A percentile compares a stretch with the other conserved stretches of the same genome.
phyloP scores from a whole-genome alignment of 1,139 yeast species.

The Suhomyces guaymorum region DNA sequence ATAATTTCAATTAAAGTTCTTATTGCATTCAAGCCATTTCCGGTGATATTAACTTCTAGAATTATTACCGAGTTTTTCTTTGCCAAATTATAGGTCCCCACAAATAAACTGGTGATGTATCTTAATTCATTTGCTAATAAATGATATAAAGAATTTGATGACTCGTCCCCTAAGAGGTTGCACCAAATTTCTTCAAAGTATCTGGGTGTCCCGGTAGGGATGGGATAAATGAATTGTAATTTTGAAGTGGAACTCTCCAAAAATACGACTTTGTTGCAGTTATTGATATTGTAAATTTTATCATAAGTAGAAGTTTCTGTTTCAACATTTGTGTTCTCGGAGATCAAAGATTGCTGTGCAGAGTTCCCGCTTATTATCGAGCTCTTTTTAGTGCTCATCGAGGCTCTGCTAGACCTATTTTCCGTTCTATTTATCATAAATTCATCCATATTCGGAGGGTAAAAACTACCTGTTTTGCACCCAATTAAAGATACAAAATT shows the following conservation, averaged over 20 bases:
- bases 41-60: slow-evolving; percentile 49
- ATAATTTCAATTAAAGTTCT: slow-evolving; percentile 29
- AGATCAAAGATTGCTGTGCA: too few relatives aligned
- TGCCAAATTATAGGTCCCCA: slow-evolving; percentile 42
- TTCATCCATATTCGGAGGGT: too few relatives aligned
- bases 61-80: slow-evolving; percentile 34
- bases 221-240: slow-evolving; percentile 44
- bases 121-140: slow-evolving; percentile 24
- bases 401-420: too few relatives aligned
- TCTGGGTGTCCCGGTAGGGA: slow-evolving; percentile 9
- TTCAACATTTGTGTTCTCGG: too few relatives aligned
- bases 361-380: background rate
- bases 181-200: slow-evolving; percentile 51
- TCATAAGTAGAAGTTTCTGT: too few relatives aligned
- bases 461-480: too few relatives aligned
- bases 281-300: background rate
- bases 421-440: too few relatives aligned
- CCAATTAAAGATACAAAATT: slow-evolving; percentile 43
- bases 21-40: slow-evolving; percentile 34
- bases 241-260: slow-evolving; percentile 11
- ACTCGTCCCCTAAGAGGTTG: slow-evolving; percentile 63
- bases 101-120: slow-evolving; percentile 35
- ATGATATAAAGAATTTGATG: slow-evolving; percentile 43
- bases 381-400: too few relatives aligned
- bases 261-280: slow-evolving; percentile 9